Evolutionary conservation across 805 yeast genomes (phyloP).

Genomic region (Metschnikowia lochheadii): DNA sequence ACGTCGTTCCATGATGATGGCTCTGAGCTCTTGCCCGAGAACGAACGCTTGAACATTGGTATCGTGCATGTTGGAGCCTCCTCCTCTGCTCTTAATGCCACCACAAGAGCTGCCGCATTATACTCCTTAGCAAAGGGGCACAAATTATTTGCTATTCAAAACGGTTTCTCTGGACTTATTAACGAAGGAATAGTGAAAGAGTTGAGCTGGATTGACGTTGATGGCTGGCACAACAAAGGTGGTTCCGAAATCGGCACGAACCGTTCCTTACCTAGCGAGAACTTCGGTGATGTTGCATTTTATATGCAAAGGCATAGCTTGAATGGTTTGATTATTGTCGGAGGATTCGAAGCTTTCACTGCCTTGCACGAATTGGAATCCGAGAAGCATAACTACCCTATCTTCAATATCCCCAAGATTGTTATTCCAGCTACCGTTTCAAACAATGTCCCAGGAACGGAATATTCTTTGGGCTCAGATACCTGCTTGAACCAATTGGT

Average conservation of each 20-base stretch:
- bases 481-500: constrained; percentile 91
- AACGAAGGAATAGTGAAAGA: constrained; percentile 58
- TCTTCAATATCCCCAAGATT: constrained; percentile 91
- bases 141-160: constrained; percentile 63
- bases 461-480: constrained; percentile 91
- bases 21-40: constrained; percentile 46
- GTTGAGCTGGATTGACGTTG: constrained; percentile 64
- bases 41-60: constrained; percentile 58
- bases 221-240: constrained; percentile 70
- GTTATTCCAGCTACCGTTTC: constrained; percentile 94
- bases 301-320: constrained; percentile 84
- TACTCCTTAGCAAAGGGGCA: constrained; percentile 77
- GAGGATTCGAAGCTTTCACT: constrained; percentile 96
- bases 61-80: constrained; percentile 78
- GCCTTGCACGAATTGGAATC: constrained; percentile 77
- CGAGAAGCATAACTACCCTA: constrained; percentile 77
- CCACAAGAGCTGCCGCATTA: constrained; percentile 70
- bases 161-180: constrained; percentile 71
- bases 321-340: constrained; percentile 87
- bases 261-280: constrained; percentile 36
- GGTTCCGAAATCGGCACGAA: constrained; percentile 84
- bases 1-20: constrained; percentile 62
- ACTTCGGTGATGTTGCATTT: constrained; percentile 82
- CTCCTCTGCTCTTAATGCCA: constrained; percentile 72
- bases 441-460: constrained; percentile 98